A percentile compares a stretch with the other conserved stretches of the same genome.
phyloP scores from a whole-genome alignment of 345 rosid genomes.

The Crucihimalaya himalaica region DNA sequence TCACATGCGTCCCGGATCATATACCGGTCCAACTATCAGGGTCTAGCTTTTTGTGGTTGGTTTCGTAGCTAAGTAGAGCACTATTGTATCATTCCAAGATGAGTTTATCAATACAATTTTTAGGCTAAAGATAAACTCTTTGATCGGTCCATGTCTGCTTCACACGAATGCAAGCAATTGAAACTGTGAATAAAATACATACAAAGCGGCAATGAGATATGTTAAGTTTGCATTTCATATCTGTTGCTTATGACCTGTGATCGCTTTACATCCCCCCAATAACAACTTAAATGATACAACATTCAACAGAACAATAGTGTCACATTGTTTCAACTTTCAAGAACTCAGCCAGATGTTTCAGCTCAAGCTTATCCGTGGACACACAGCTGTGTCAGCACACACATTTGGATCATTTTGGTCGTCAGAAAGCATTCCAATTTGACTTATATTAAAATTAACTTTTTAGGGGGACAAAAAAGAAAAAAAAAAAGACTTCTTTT shows the following conservation, averaged over 20 bases:
- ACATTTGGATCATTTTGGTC: too few relatives aligned
- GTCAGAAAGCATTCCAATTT: too few relatives aligned
- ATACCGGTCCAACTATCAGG: slow-evolving; percentile 64
- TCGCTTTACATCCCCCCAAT: neutral
- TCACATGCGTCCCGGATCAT: slow-evolving; percentile 71
- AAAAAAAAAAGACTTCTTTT: neutral
- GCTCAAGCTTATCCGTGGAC: neutral
- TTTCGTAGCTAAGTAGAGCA: slow-evolving; percentile 24
- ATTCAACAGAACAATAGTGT: neutral
- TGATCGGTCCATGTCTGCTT: neutral
- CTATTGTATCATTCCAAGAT: slow-evolving; percentile 35
- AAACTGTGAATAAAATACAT: neutral
- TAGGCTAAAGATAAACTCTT: neutral
- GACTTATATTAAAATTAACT: too few relatives aligned
- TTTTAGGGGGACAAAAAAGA: neutral
- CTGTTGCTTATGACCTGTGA: neutral
- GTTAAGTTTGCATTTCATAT: neutral
- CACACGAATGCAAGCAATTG: neutral
- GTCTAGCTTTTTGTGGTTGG: slow-evolving; percentile 38
- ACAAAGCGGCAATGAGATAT: neutral
- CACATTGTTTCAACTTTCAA: neutral
- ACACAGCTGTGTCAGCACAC: neutral
- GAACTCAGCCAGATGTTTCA: neutral
- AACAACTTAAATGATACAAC: neutral
- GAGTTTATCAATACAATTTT: slow-evolving; percentile 15